A percentile compares a stretch with the other conserved stretches of the same genome.
Evolutionary conservation across 108 stramenopile genomes (phyloP).

Genomic region (Parietichytrium sp.): DNA sequence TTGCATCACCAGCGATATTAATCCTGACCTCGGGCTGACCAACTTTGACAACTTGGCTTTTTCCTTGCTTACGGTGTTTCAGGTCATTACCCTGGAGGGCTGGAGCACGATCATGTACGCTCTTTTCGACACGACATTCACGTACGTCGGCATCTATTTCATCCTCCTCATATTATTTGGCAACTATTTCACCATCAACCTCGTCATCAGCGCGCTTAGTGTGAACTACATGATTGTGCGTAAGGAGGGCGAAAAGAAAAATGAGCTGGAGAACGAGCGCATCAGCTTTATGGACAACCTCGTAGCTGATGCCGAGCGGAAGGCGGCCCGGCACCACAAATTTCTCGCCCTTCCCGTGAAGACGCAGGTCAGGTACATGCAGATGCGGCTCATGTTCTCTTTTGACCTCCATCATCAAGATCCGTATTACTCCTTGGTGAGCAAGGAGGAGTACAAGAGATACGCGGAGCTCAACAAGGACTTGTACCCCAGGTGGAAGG

Average conservation of each 20-base stretch:
- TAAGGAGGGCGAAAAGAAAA: not conserved
- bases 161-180: constrained; percentile 64
- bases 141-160: constrained; percentile 57
- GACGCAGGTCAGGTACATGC: not conserved
- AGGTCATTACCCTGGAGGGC: constrained; percentile 72
- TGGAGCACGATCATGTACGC: constrained; percentile 66
- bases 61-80: constrained; percentile 68
- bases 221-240: constrained; percentile 44
- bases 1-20: constrained; percentile 21
- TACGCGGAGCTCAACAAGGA: not conserved
- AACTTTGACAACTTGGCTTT: constrained; percentile 61
- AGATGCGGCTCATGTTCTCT: constrained; percentile 30
- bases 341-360: not conserved
- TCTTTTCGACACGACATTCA: constrained; percentile 41
- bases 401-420: not conserved
- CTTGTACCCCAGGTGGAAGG: not conserved
- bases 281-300: not conserved
- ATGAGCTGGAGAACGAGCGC: not conserved
- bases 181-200: constrained; percentile 67
- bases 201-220: constrained; percentile 68
- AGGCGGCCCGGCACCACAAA: not conserved
- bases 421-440: not conserved
- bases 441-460: not conserved
- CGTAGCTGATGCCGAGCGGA: not conserved
- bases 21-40: constrained; percentile 65